phyloP scores from a whole-genome alignment of 2,329 filamentous ascomycete genomes.

The Colletotrichum gigasporum region DNA sequence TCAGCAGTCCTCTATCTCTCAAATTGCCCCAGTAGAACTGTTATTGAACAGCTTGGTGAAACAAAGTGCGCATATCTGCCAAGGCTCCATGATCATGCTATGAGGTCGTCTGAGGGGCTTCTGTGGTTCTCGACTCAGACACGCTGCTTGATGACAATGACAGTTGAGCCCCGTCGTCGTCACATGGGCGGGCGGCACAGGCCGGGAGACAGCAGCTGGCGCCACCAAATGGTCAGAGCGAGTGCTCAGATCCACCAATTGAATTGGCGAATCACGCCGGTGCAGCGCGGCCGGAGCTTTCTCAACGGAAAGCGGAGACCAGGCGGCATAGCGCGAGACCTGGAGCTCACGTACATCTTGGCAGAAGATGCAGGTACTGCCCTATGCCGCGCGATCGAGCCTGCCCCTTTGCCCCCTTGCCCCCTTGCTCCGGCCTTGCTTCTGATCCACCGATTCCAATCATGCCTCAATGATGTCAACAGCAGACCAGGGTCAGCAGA shows the following conservation, averaged over 20 bases:
- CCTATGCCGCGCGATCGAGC: neutral
- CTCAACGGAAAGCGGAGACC: slow-evolving; percentile 17
- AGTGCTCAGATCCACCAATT: neutral
- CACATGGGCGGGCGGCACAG: slow-evolving; percentile 24
- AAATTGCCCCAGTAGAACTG: too few relatives aligned
- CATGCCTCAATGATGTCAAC: slow-evolving; percentile 32
- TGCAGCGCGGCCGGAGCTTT: slow-evolving; percentile 30
- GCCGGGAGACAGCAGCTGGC: slow-evolving; percentile 9
- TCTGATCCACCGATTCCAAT: slow-evolving; percentile 21
- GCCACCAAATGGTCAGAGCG: slow-evolving; percentile 22
- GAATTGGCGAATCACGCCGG: slow-evolving; percentile 24
- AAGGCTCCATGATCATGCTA: neutral
- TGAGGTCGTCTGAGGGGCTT: neutral
- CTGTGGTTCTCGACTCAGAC: slow-evolving; percentile 5
- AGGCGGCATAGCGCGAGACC: slow-evolving; percentile 3
- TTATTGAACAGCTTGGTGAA: too few relatives aligned
- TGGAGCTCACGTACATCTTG: neutral
- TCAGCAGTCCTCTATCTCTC: too few relatives aligned
- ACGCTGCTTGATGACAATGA: neutral
- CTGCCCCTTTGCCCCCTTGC: slow-evolving; percentile 4
- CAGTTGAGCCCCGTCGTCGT: slow-evolving; percentile 17
- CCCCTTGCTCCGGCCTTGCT: slow-evolving; percentile 9
- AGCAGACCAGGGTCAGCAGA: slow-evolving; percentile 26
- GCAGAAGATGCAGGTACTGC: neutral
- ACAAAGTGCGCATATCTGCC: too few relatives aligned